Base-by-base conservation (phyloP, 139 green algal species). In the Micromonas commoda region DNA sequence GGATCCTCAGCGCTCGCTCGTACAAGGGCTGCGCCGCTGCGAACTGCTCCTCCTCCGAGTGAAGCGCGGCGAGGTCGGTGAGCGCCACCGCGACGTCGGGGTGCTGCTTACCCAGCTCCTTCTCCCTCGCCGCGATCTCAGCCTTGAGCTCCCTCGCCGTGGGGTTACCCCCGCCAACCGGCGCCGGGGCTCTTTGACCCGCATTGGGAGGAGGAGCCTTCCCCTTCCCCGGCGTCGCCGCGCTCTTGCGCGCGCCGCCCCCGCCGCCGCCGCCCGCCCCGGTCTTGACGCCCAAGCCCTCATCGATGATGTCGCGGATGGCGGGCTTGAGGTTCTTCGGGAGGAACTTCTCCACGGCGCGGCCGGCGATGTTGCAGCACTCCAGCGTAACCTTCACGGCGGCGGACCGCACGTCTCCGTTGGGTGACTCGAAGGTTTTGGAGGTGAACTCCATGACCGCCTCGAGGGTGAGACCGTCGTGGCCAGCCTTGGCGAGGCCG, bases 21-120 rank as follows among this genome's bases (percentile, higher is more conserved):
- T 95, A 96, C 82, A 97, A 86, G 23, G 91, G 90, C 84, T 90
- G 82, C 38, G 93, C 92, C 13, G 71, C 65, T 1, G 67, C 72
- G 19, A 64, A 64, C 6, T 87, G 68, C 32, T 83, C 78, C 21
- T 77, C 38, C 78, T 90, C 87, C 76, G 89, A 96, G 82, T 94
- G 86, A 52, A 95, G 51, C 64, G 94, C 92, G 28, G 92, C 93
- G 26, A 97, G 87, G 80, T 97, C 93, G 78, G 66, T 86, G 57
- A 90, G 84, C 21, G 71, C 82, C 76, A 94, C 90, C 0, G 91
- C 91, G 24, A 96, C 88, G 24, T 87, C 84, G 6, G 85, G 86
- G 78, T 94, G 89, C 45, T 82, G 31, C 31, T 77, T 71, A 52
- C 83, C 92, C 32, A 85, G 69, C 24, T 72, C 52, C n/a, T 54